These are phyloP conservation scores for Collariella sp. DNA, from an alignment of 495 filamentous ascomycete species.

Conservation along the genomic window DNA sequence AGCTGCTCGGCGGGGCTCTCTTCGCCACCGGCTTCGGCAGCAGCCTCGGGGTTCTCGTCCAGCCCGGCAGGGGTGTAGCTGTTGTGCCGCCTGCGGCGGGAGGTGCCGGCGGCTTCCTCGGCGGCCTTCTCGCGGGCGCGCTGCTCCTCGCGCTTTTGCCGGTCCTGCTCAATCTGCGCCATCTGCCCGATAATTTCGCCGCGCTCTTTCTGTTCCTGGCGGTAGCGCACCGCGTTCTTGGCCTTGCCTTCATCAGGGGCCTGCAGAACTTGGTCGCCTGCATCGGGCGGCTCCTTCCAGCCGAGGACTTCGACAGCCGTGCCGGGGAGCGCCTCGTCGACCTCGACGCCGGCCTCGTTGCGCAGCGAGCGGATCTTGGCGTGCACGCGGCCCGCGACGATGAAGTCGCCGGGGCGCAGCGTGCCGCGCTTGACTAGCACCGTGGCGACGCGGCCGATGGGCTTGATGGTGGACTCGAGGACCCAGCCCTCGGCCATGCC, in stretches of 20 bases:
- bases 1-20: constrained; percentile 27
- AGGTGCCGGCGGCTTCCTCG: constrained; percentile 13
- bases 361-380: constrained; percentile 70
- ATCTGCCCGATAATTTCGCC: constrained; percentile 31
- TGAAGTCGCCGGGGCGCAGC: constrained; percentile 65
- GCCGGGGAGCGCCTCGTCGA: constrained; percentile 73
- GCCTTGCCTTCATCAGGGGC: constrained; percentile 70
- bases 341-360: constrained; percentile 71
- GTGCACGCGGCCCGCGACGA: constrained; percentile 84
- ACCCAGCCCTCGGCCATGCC: constrained; percentile 88
- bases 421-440: constrained; percentile 84
- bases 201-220: constrained; percentile 45
- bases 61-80: too few species aligned
- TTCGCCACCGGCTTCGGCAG: constrained; percentile 30
- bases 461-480: constrained; percentile 85
- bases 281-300: constrained; percentile 85
- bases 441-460: constrained; percentile 78
- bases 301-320: constrained; percentile 87
- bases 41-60: neutral
- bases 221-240: constrained; percentile 69
- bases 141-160: constrained; percentile 36
- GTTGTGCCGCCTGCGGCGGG: neutral
- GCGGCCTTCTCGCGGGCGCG: constrained; percentile 6
- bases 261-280: constrained; percentile 82
- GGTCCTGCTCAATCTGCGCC: constrained; percentile 25